phyloP scores from a whole-genome alignment of 2,329 filamentous ascomycete genomes.

The Ophiostoma triangulosporum region DNA sequence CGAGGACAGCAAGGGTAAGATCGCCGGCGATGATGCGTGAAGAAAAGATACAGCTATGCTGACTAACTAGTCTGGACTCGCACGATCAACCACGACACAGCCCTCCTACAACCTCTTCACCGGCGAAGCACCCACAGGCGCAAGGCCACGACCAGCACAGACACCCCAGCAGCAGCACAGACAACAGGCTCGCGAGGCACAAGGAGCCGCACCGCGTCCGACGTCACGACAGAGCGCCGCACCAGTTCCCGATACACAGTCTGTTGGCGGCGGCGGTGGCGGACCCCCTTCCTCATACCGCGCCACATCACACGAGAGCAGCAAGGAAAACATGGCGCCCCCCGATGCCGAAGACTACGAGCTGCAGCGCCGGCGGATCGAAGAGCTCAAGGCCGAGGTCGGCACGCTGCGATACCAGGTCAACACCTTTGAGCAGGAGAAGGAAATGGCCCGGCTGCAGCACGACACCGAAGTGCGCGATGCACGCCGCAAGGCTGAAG shows the following conservation, averaged over 20 bases:
- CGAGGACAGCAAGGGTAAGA: neutral
- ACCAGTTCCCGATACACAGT: constrained; percentile 12
- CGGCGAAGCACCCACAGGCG: constrained; percentile 17
- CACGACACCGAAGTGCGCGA: constrained; percentile 78
- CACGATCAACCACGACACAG: constrained; percentile 18
- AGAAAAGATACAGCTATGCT: neutral
- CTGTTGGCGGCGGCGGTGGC: constrained; percentile 1
- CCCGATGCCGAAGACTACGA: constrained; percentile 47
- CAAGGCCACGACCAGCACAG: neutral
- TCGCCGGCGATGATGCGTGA: neutral
- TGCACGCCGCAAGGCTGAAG: constrained; percentile 65
- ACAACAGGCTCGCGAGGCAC: constrained; percentile 5
- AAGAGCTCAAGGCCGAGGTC: constrained; percentile 79
- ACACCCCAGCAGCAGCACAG: neutral
- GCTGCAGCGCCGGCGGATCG: constrained; percentile 42
- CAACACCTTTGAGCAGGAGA: constrained; percentile 76
- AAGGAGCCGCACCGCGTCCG: constrained; percentile 11
- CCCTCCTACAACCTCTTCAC: constrained; percentile 27
- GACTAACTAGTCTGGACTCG: neutral
- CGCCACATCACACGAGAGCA: constrained; percentile 41
- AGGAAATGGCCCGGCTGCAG: constrained; percentile 63
- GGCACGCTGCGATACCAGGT: constrained; percentile 80
- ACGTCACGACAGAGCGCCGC: constrained; percentile 15
- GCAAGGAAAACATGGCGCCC: constrained; percentile 46
- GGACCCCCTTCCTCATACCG: constrained; percentile 24